Percentiles rank a stretch among this genome's conserved stretches.
phyloP scores from a whole-genome alignment of 768 basidiomycete genomes.

The Suillus variegatus region DNA sequence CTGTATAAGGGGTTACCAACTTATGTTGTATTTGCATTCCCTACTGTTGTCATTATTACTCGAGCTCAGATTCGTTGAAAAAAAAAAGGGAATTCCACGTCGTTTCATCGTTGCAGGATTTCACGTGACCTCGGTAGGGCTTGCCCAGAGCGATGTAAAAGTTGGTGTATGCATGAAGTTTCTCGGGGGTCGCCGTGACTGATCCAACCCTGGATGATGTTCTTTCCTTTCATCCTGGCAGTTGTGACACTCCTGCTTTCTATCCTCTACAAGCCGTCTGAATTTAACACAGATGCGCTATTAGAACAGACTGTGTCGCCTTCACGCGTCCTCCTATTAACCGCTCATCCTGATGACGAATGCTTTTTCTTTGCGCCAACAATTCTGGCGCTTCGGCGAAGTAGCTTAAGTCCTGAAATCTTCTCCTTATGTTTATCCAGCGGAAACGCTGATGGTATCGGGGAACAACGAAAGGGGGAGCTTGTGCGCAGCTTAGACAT shows the following conservation, averaged over 20 bases:
- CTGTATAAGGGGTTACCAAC: too few relatives aligned
- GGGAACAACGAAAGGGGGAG: constrained; percentile 58
- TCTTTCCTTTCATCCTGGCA: constrained; percentile 21
- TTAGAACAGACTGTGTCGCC: constrained; percentile 9
- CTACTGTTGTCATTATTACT: too few relatives aligned
- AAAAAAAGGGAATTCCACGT: too few relatives aligned
- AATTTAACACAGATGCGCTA: constrained; percentile 24
- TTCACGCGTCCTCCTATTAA: constrained; percentile 61
- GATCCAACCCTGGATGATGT: constrained; percentile 1
- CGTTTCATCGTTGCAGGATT: too few relatives aligned
- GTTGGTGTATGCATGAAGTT: too few relatives aligned
- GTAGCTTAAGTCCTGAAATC: constrained; percentile 34
- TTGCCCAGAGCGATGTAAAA: neutral
- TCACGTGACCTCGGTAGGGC: neutral
- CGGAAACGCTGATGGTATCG: constrained; percentile 81
- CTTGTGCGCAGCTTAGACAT: constrained; percentile 62
- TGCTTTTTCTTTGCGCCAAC: constrained; percentile 93
- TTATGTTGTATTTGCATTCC: too few relatives aligned
- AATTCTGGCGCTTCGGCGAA: constrained; percentile 50
- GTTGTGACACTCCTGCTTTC: constrained; percentile 21
- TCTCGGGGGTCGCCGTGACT: neutral
- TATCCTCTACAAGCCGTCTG: constrained; percentile 26
- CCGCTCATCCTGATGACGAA: constrained; percentile 95
- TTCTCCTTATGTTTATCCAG: constrained; percentile 74
- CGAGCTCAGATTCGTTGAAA: too few relatives aligned